Conservation (phyloP, 768 basidiomycete species). For the Mycena latifolia region DNA sequence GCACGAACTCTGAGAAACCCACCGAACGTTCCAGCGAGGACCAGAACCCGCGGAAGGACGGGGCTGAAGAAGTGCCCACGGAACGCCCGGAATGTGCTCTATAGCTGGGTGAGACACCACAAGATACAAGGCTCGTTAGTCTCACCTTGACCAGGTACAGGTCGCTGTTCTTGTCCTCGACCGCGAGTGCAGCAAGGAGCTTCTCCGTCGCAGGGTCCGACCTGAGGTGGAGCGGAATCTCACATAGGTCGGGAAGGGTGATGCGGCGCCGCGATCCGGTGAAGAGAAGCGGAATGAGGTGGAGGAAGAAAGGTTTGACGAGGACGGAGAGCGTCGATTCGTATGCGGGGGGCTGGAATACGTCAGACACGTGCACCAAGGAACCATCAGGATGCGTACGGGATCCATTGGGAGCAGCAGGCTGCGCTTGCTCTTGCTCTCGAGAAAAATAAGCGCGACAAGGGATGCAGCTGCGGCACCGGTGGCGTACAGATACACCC, state of each 20-base stretch:
- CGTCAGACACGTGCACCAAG: neutral
- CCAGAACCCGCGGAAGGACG: slow-evolving; percentile 8
- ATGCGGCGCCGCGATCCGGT: slow-evolving; percentile 13
- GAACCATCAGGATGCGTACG: slow-evolving; percentile 9
- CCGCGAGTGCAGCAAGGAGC: slow-evolving; percentile 15
- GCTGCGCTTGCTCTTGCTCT: slow-evolving; percentile 19
- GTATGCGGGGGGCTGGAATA: slow-evolving; percentile 20
- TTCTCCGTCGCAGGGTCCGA: slow-evolving; percentile 24
- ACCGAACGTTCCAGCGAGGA: slow-evolving; percentile 9
- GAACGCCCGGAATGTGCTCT: slow-evolving; percentile 18
- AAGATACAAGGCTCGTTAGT: neutral
- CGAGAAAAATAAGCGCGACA: slow-evolving; percentile 12
- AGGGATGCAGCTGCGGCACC: neutral
- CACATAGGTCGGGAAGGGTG: slow-evolving; percentile 16
- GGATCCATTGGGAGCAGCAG: slow-evolving; percentile 12
- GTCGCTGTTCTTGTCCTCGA: neutral
- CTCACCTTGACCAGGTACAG: slow-evolving; percentile 17
- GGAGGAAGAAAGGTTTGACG: slow-evolving; percentile 24
- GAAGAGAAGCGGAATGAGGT: slow-evolving; percentile 12
- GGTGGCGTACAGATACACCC: neutral
- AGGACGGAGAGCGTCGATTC: slow-evolving; percentile 25
- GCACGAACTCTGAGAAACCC: neutral
- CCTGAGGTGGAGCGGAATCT: slow-evolving; percentile 9
- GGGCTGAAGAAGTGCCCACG: slow-evolving; percentile 12
- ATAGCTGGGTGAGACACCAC: neutral